Evolutionary conservation across 2,329 filamentous ascomycete genomes (phyloP).

Genomic region (Diaporthe eres): DNA sequence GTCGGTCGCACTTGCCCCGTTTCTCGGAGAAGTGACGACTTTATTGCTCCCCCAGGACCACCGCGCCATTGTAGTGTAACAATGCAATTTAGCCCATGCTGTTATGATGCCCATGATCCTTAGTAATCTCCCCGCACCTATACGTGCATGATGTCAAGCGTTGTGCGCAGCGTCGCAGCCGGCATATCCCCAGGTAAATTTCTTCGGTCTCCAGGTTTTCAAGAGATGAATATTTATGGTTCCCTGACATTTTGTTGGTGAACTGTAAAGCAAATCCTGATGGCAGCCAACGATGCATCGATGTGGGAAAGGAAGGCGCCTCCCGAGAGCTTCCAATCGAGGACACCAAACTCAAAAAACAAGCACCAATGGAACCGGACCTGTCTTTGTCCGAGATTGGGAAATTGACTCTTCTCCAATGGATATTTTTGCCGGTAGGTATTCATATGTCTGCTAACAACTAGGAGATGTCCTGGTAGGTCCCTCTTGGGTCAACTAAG

Average conservation of each 20-base stretch:
- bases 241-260: fast-evolving
- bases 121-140: slow-evolving; percentile 27
- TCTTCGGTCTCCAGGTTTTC: neutral
- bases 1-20: neutral
- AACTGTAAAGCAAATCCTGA: neutral
- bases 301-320: neutral
- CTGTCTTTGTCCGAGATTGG: neutral
- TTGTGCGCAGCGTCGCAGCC: slow-evolving; percentile 5
- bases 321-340: neutral
- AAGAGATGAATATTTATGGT: too few relatives aligned
- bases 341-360: neutral
- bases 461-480: neutral
- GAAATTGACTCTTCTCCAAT: neutral
- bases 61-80: neutral
- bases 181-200: neutral
- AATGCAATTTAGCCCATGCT: neutral
- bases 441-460: neutral
- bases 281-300: neutral
- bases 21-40: neutral
- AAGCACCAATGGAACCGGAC: neutral
- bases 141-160: slow-evolving; percentile 22
- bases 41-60: neutral
- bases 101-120: slow-evolving; percentile 3
- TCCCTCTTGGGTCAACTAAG: neutral
- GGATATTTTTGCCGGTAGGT: neutral